These are phyloP conservation scores for Potentilla sterilis DNA, from an alignment of 306 rosid genomes.

Conservation along the genomic window DNA sequence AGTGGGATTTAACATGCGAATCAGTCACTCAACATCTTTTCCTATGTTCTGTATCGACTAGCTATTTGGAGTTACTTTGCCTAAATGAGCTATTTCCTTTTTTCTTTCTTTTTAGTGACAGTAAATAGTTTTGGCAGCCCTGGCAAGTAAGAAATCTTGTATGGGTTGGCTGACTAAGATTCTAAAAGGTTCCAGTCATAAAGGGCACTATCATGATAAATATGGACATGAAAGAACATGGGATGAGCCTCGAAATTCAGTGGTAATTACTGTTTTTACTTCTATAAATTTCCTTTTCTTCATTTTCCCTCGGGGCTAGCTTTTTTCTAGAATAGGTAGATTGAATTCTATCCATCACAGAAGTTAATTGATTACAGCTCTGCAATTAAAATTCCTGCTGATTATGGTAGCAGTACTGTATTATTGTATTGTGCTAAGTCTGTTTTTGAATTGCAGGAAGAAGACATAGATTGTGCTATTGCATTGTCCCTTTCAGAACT, in stretches of 20 bases:
- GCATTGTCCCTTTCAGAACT: conserved; percentile 72
- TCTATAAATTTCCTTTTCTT: neutral
- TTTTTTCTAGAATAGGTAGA: conserved; percentile 10
- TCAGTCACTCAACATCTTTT: conserved; percentile 3
- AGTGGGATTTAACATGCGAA: neutral
- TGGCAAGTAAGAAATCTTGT: conserved; percentile 26
- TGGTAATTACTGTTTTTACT: conserved; percentile 47
- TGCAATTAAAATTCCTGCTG: conserved; percentile 22
- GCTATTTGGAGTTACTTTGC: conserved; percentile 13
- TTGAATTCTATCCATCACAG: conserved; percentile 9
- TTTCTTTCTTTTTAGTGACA: conserved; percentile 20
- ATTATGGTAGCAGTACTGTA: neutral
- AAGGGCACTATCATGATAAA: conserved; percentile 47
- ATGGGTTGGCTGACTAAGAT: conserved; percentile 87
- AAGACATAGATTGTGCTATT: conserved; percentile 60
- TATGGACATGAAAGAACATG: conserved; percentile 51
- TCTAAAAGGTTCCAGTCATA: conserved; percentile 62
- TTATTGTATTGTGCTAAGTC: conserved; percentile 6
- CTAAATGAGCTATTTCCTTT: conserved; percentile 9
- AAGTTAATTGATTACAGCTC: conserved; percentile 18
- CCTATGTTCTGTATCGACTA: conserved; percentile 9
- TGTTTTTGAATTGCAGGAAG: conserved; percentile 58
- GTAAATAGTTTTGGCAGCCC: conserved; percentile 36
- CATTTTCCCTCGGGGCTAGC: conserved; percentile 5
- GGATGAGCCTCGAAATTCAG: conserved; percentile 51